A percentile compares a stretch with the other conserved stretches of the same genome.
These are phyloP conservation scores for Oryza rufipogon DNA, from an alignment of 176 grass and related monocot genomes.

Conservation along the genomic window DNA sequence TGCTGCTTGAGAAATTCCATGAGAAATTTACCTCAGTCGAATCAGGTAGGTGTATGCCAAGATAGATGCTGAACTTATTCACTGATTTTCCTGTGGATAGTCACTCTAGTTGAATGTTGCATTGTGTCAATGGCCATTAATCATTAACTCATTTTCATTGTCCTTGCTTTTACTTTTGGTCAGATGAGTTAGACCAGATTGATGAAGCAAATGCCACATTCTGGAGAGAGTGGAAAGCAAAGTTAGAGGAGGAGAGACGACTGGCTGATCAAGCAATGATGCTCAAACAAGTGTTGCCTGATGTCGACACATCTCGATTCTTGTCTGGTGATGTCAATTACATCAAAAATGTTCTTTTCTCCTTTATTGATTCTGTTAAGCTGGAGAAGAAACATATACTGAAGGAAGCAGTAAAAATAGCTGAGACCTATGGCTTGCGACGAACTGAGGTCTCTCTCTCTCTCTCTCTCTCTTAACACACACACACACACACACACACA, in stretches of 20 bases:
- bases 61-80: conserved; percentile 3
- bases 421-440: conserved; percentile 81
- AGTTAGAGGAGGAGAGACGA: conserved; percentile 87
- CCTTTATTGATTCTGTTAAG: conserved; percentile 76
- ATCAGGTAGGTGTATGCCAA: conserved; percentile 64
- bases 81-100: conserved; percentile 26
- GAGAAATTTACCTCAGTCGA: conserved; percentile 68
- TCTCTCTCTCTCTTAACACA: not conserved
- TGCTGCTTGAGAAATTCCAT: conserved; percentile 84
- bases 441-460: conserved; percentile 70
- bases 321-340: conserved; percentile 75
- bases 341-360: conserved; percentile 73
- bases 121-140: conserved; percentile 16
- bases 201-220: conserved; percentile 73
- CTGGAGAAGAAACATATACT: conserved; percentile 83
- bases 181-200: conserved; percentile 79
- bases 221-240: conserved; percentile 94
- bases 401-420: conserved; percentile 82
- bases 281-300: conserved; percentile 79
- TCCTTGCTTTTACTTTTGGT: conserved; percentile 47
- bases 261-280: conserved; percentile 81
- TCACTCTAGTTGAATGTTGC: conserved; percentile 11
- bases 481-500: not conserved
- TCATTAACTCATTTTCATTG: conserved; percentile 34
- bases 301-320: conserved; percentile 73